Base-by-base conservation (phyloP, 768 basidiomycete species). In the Boletus insuetus region DNA sequence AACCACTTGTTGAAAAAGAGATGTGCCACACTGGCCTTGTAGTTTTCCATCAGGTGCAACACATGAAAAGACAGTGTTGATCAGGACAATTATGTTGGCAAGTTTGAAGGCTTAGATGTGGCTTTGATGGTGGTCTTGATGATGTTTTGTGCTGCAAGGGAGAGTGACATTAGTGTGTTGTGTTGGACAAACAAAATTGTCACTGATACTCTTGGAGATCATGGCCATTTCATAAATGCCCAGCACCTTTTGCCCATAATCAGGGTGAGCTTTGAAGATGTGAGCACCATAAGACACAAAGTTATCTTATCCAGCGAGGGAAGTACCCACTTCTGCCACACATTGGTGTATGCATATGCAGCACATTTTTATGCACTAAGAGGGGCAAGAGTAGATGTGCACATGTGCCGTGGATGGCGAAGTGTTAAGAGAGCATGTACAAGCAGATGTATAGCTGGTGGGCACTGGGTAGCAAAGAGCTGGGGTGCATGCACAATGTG, bases 1-100 rank as follows among this genome's bases (percentile, higher is more conserved):
- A 94, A 94, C 92, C 92, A 95, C 59, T 76, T 80, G 65, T 90
- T 83, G 67, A 95, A 93, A 78, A 95, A 92, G n/a, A 70, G 65
- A 39, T 86, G 83, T 0, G 87, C 80, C 38, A 78, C 74, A 19
- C 84, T 84, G 0, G 84, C 71, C 24, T 76, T 76, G 63, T 77
- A 72, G 32, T 60, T 69, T 64, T 91, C 89, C 77, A 95, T 87
- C 52, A 92, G 67, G 56, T 85, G 85, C 41, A 95, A 78, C 3
- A 91, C 78, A n/a, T 0, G 88, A 94, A 41, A 91, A 80, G 16
- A 93, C 79, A 26, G 86, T 72, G 63, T 92, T 93, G 73, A 94
- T 77, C 65, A 94, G 83, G 42, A 93, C 87, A 67, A 93, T 82
- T 56, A 94, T 80, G 73, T 89, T 88, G 46, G 89, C 86, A 35